phyloP scores from a whole-genome alignment of 192 early-diverging fungal genomes.

The Chytriomyces sp. region DNA sequence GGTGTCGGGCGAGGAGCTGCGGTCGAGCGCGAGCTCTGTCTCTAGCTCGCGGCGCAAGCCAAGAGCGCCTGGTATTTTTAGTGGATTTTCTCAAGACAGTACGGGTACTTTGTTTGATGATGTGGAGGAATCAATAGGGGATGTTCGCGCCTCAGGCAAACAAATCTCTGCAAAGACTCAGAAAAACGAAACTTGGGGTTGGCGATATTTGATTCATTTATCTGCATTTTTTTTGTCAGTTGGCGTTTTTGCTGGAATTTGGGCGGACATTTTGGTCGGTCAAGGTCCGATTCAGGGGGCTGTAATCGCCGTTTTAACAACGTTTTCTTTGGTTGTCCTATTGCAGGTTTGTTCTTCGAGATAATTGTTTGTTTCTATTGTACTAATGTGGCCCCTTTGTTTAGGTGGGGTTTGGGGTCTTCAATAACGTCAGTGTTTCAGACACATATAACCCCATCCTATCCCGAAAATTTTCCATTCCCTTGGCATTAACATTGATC shows the following conservation, averaged over 20 bases:
- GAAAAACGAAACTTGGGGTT: slow-evolving; percentile 4
- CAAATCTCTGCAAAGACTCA: background rate
- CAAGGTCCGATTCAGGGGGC: background rate
- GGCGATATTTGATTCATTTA: background rate
- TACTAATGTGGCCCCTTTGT: background rate
- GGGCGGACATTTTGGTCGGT: slow-evolving; percentile 18
- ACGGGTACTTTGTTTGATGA: background rate
- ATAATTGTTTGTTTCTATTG: background rate
- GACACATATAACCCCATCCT: slow-evolving; percentile 11
- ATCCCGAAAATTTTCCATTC: slow-evolving; percentile 1
- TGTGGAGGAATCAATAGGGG: background rate
- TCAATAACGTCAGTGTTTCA: slow-evolving; percentile 2
- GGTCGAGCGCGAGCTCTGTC: background rate
- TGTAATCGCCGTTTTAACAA: background rate
- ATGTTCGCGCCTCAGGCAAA: background rate
- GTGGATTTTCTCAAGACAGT: background rate
- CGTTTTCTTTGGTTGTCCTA: slow-evolving; percentile 14
- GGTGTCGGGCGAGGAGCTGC: background rate
- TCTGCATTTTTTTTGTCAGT: background rate
- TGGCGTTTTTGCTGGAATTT: background rate
- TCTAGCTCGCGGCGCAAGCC: no score
- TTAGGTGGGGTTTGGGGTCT: slow-evolving; percentile 14
- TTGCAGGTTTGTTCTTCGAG: slow-evolving; percentile 19
- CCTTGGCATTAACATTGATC: background rate
- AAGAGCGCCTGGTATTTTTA: background rate